Conservation (phyloP, 306 rosid species). For the Medicago lupulina region DNA sequence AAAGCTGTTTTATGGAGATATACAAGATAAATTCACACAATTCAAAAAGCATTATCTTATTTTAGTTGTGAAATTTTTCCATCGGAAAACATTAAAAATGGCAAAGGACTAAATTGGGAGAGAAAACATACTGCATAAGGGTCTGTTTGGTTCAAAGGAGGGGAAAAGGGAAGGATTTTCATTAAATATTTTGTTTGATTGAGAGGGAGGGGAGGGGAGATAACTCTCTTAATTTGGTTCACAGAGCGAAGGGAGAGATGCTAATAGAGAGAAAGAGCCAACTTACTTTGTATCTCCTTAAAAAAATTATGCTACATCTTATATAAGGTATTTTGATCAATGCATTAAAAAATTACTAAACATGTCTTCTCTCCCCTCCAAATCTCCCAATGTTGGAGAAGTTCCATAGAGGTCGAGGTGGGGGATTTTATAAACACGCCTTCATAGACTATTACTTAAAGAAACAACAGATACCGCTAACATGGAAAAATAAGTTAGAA, state of each 20-base stretch:
- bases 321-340: too few relatives aligned
- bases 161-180: too few relatives aligned
- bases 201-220: too few relatives aligned
- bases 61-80: slow-evolving; percentile 8
- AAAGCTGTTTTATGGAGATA: slow-evolving; percentile 19
- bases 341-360: too few relatives aligned
- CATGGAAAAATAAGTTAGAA: slow-evolving; percentile 5
- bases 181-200: too few relatives aligned
- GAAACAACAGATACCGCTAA: slow-evolving; percentile 11
- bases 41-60: background rate
- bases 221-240: too few relatives aligned
- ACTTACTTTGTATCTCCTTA: too few relatives aligned
- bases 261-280: too few relatives aligned
- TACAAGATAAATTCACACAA: background rate
- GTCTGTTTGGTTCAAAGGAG: background rate
- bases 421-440: background rate
- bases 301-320: too few relatives aligned
- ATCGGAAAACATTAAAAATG: slow-evolving; percentile 24
- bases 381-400: background rate
- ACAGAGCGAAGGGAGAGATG: too few relatives aligned
- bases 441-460: background rate
- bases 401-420: background rate
- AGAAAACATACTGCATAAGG: slow-evolving; percentile 5
- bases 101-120: background rate
- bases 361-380: background rate